Base-by-base conservation (phyloP, 2,329 filamentous ascomycete species). In the Epicoccum nigrum region DNA sequence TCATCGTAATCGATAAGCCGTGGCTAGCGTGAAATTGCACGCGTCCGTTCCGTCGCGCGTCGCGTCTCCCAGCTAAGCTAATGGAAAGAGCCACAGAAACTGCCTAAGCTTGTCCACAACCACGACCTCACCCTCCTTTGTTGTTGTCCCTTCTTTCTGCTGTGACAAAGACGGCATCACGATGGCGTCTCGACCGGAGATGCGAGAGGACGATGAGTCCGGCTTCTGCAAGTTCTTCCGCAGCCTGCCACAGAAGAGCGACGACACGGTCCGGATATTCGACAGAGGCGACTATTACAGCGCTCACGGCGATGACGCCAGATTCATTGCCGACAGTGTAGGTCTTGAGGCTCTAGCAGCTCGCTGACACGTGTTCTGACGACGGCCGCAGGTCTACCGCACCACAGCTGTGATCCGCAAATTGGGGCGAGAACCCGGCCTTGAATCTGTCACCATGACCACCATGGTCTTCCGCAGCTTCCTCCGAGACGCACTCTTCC, bases 191-290 rank as follows among this genome's bases (percentile, higher is more conserved):
- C 72, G 82, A 56, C 82, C 82, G 11, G 82, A 84, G 62, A 74
- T 84, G 56, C 83, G 82, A 69, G 90, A 97, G 71, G 95, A 99
- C 68, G 94, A 99, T 71, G 94, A 99, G 79, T 86, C 88, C 69
- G 92, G 93, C 62, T 99, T 99, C 80, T 97, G 97, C 77, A 90
- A 88, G 63, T 96, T 92, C 78, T 99, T 95, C 81, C 93, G 93
- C 64, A 88, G 86, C n/a, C 82, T 99, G 2, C 86, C 91, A 5
- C 67, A 79, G 12, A 85, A 86, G 45, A 84, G 86, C 62, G 82
- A 86, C 31, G 88, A 89, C 46, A 92, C 90, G 0, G 82, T 99
- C 45, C 87, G 94, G 45, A 88, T 99, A 54, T 97, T 97, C 70
- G 92, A 97, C 68, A 86, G 94, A 59, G 89, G 90, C 28, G 94